Base-by-base conservation (phyloP, 2,329 filamentous ascomycete species). In the Claviceps purpurea region DNA sequence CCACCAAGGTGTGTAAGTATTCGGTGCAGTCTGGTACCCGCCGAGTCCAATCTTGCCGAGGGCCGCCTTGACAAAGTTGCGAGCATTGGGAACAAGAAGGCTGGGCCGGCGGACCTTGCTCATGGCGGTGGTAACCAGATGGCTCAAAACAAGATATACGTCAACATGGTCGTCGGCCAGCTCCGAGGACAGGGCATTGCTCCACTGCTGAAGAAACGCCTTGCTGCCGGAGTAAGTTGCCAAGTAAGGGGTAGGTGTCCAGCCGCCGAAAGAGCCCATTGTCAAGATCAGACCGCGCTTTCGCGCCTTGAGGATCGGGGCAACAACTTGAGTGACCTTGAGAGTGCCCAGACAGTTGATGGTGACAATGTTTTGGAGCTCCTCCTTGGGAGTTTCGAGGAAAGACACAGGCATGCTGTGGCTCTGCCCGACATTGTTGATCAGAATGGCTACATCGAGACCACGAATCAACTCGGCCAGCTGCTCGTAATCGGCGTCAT, bases 201-300 rank as follows among this genome's bases (percentile, higher is more conserved):
- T 95, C 93, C 93, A 98, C 64, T 95, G 85, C 71, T 97, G 91
- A 48, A 98, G 77, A 78, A 98, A 98, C 1, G 93, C 91, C 73
- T 98, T 98, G 79, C 86, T 93, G 58, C 93, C 93, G 45, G 88
- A 94, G 76, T 98, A 98, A 3, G 93, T 97, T 13, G 93, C 93
- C 45, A 98, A 79, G 51, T 93, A 82, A 5, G 94, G 90, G 0
- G 89, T 95, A 7, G 93, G 93, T 55, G 93, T 81, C 70, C 94
- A 85, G 59, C 93, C 94, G 56, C 86, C 93, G 65, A 97, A 95
- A 11, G 90, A 96, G 47, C 91, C 93, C 90, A 98, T 96, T 54
- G 91, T 98, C 52, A 98, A 75, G 62, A 98, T 89, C 39, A 98
- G 76, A 24, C 94, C 93, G 53, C 83, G 82, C 71, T 87, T 89